phyloP scores from a whole-genome alignment of 2,329 filamentous ascomycete genomes.

The Colletotrichum costaricense region DNA sequence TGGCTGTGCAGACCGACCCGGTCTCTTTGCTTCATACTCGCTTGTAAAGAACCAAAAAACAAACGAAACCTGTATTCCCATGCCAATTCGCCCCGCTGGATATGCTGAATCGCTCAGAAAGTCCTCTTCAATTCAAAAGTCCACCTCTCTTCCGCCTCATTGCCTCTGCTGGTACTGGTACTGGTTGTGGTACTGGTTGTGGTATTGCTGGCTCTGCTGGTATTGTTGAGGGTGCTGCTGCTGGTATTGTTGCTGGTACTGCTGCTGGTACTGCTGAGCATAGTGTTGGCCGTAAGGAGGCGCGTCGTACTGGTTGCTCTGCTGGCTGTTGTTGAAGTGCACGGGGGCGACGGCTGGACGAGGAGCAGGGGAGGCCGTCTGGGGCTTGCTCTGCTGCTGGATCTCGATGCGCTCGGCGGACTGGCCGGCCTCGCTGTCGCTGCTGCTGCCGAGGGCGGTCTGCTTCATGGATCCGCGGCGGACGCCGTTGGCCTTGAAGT shows the following conservation, averaged over 20 bases:
- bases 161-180: not conserved
- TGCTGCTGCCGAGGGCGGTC: conserved; percentile 8
- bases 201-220: not conserved
- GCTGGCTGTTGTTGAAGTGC: not conserved
- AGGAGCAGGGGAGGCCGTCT: not conserved
- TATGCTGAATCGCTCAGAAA: not conserved
- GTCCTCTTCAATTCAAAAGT: not conserved
- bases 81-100: not conserved
- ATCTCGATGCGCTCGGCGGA: not conserved
- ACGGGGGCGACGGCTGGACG: not conserved
- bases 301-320: not conserved
- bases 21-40: not conserved
- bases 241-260: not conserved
- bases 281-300: not conserved
- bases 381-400: not conserved
- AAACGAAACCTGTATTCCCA: not conserved
- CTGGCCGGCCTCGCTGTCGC: conserved; percentile 4
- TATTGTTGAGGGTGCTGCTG: not conserved
- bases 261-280: not conserved
- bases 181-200: not conserved
- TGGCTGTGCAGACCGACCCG: not conserved
- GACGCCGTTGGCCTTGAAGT: conserved; percentile 13
- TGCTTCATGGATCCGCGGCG: conserved; percentile 6
- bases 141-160: not conserved
- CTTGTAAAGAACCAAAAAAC: not conserved